Evolutionary conservation across 345 rosid species (phyloP), one percentile per base, ranked within the genome.

Genomic region (Populus pruinosa): DNA sequence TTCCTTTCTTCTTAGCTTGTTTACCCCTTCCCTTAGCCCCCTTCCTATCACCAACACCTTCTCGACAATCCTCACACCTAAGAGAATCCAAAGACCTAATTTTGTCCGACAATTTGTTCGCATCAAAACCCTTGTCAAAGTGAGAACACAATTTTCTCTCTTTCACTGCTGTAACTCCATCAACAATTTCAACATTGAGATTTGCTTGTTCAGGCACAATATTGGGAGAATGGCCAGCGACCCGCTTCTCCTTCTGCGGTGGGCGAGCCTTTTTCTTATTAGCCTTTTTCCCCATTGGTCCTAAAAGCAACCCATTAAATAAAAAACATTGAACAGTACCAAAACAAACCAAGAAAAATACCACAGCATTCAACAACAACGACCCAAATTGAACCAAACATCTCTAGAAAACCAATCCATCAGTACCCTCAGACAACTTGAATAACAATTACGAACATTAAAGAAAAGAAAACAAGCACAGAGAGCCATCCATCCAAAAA

Each of bases 221-320:
- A 79, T 86, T 87, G 43, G 82, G 85, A 66, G 92, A 70, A 62
- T 29, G 79, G 61, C 78, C 50, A 0, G 73, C 69, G 41, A 29
- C 79, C 62, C 74, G 84, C 81, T 87, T 91, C 82, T 87, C 96
- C 86, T 86, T 91, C 11, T 85, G 76, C 69, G 89, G 86, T 16
- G 86, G 72, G 82, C 94, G 90, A 49, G 1, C 2, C 21, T 82
- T 83, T 87, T 86, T 92, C 87, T 85, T 96, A 92, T 90, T 90
- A 55, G 84, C 90, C 78, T 83, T 92, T 89, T 92, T 96, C 85
- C 96, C 99, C 99, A 96, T 96, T 56, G 77, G 78, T 75, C 80
- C 85, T 87, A 88, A 77, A 23, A 82, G 73, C 74, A 81, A 84
- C 53, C 72, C 78, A 75, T 53, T 59, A n/a, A 59, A n/a, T 21